Conservation (phyloP, 805 yeast genomes). For the Yamadazyma sp. region DNA sequence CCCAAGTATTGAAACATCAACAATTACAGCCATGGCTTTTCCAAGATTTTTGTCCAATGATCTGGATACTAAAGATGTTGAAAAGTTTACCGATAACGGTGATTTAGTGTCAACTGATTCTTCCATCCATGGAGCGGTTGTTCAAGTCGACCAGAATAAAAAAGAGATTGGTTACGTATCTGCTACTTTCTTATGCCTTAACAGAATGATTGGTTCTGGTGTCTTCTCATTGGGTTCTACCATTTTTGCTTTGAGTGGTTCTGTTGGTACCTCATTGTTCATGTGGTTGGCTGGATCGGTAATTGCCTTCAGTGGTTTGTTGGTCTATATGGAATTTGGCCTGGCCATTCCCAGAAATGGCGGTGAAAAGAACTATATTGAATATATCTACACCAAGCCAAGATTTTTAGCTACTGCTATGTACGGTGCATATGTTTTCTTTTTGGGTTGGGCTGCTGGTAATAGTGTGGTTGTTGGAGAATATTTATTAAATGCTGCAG, state of each 20-base stretch:
- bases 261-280: constrained; percentile 69
- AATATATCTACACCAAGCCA: constrained; percentile 68
- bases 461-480: constrained; percentile 80
- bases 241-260: constrained; percentile 58
- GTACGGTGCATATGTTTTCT: constrained; percentile 67
- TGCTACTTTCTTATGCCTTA: constrained; percentile 53
- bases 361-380: constrained; percentile 82
- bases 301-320: constrained; percentile 56
- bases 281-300: constrained; percentile 76
- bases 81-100: constrained; percentile 3
- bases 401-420: constrained; percentile 61
- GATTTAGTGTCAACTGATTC: constrained; percentile 6
- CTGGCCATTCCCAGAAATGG: constrained; percentile 76
- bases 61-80: constrained; percentile 7
- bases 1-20: no score
- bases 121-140: constrained; percentile 26
- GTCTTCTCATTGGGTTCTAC: constrained; percentile 68
- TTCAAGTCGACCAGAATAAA: constrained; percentile 42
- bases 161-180: constrained; percentile 47
- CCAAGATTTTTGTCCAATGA: constrained; percentile 7
- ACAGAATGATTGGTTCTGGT: constrained; percentile 75
- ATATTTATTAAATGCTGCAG: constrained; percentile 74
- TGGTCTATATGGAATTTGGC: constrained; percentile 80
- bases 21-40: no score
- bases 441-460: constrained; percentile 85